Base-by-base conservation (phyloP, 2,329 filamentous ascomycete species). In the Diaporthe capsici region DNA sequence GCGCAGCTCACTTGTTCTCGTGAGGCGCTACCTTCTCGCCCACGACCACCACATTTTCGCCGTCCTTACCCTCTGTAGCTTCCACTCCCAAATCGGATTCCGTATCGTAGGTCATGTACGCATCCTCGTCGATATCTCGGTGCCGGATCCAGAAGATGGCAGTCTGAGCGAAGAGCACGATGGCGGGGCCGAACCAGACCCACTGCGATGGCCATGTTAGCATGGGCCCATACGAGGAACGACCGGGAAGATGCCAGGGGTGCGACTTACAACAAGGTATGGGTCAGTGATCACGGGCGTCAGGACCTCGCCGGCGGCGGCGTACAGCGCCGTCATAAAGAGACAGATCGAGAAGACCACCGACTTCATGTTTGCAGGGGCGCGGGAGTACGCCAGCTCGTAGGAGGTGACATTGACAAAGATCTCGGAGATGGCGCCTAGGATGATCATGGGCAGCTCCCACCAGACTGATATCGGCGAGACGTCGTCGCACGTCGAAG, bases 331-430 rank as follows among this genome's bases (percentile, higher is more conserved):
- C 72, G 88, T 90, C 78, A 89, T 91, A 77, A 92, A 86, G 10
- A 92, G 83, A 78, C 87, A 89, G 75, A 92, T 84, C 0, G 90
- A 87, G 80, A 89, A 86, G 42, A 92, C 88, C 22, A 90, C 88
- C 5, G 88, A 88, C 80, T 90, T 88, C 91, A 94, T 93, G 80
- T 90, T 89, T 71, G 88, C 88, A 1, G 92, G 92, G 0, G 92
- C 91, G 80, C 93, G 92, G 79, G 91, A 91, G 83, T 91, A 94
- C 6, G 91, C 92, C 77, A 94, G 91, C 81, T 94, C 92, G 63
- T 93, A 88, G 61, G 89, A 87, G 1, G 92, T 93, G 65, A 93
- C 90, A 63, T 90, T 91, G 47, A 89, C 87, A 77, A 92, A 89
- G 79, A 91, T 88, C 80, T 92, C 89, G 1, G 87, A 87, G 34